Conservation (phyloP, 1,284 basidiomycete genomes). For the Boletus sp. region DNA sequence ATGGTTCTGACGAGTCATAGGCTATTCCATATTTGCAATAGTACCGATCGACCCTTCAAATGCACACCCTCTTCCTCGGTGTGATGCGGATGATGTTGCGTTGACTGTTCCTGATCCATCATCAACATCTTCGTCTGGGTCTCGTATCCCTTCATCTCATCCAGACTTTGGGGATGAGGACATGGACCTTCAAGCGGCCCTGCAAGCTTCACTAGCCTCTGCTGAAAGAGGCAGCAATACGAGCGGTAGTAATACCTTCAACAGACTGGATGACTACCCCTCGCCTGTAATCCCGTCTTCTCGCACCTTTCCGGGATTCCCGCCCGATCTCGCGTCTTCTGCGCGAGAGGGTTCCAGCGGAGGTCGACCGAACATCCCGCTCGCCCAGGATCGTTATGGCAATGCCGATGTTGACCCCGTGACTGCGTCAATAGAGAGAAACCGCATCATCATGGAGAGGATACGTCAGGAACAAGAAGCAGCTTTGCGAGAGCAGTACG, state of each 20-base stretch:
- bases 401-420: constrained; percentile 52
- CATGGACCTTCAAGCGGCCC: constrained; percentile 78
- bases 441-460: constrained; percentile 55
- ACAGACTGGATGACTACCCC: constrained; percentile 22
- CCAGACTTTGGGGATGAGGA: constrained; percentile 77
- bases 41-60: constrained; percentile 48
- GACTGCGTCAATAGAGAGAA: constrained; percentile 62
- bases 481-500: constrained; percentile 57
- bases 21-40: constrained; percentile 87
- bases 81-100: constrained; percentile 64
- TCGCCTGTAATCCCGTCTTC: constrained; percentile 29
- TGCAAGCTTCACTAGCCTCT: constrained; percentile 69
- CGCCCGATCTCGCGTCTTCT: constrained; percentile 7
- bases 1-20: constrained; percentile 37
- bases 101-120: constrained; percentile 51
- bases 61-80: constrained; percentile 52
- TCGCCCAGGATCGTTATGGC: constrained; percentile 30
- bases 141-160: constrained; percentile 21
- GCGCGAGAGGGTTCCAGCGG: constrained; percentile 1
- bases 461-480: constrained; percentile 67
- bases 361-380: constrained; percentile 12
- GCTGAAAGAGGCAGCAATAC: constrained; percentile 2
- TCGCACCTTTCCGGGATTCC: constrained; percentile 25
- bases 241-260: constrained; percentile 7
- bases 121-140: constrained; percentile 23